Evolutionary conservation across 2,329 filamentous ascomycete genomes (phyloP).

Genomic region (Phyllosticta paracitricarpa): DNA sequence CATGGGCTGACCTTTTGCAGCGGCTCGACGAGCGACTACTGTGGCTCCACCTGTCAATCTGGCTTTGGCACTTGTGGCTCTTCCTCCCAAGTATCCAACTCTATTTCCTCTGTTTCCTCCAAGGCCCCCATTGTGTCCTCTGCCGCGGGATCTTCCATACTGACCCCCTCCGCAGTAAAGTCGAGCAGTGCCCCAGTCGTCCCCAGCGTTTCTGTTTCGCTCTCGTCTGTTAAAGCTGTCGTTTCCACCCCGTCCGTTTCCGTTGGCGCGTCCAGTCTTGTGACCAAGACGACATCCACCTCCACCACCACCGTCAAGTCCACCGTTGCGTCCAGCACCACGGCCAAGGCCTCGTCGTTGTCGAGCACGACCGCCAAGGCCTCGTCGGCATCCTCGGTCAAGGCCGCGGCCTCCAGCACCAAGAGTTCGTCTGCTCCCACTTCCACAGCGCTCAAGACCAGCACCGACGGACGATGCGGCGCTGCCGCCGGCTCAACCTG

Average conservation of each 20-base stretch:
- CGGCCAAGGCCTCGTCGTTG: conserved; percentile 11
- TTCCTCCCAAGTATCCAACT: conserved; percentile 2
- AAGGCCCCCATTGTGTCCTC: not conserved
- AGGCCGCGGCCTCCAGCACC: conserved; percentile 19
- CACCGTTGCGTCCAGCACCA: not conserved
- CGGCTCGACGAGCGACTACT: conserved; percentile 20
- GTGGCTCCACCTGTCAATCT: conserved; percentile 22
- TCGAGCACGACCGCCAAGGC: conserved; percentile 22
- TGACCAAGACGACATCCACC: conserved; percentile 12
- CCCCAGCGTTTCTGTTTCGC: conserved; percentile 2
- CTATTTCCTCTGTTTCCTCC: not conserved
- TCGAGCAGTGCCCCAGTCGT: not conserved
- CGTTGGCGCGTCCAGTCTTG: conserved; percentile 12
- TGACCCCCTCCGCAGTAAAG: conserved; percentile 9
- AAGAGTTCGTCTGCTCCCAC: conserved; percentile 11
- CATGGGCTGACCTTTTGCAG: not conserved
- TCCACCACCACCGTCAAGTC: not conserved
- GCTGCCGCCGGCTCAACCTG: conserved; percentile 12
- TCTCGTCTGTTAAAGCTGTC: conserved; percentile 9
- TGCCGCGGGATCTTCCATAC: not conserved
- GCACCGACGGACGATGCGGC: conserved; percentile 19
- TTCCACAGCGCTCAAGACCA: conserved; percentile 12
- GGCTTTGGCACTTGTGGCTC: conserved; percentile 22
- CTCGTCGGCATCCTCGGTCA: not conserved
- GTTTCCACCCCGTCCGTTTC: conserved; percentile 1